Base-by-base conservation (phyloP, 2,329 filamentous ascomycete genomes). In the Nothomitra cinnamomea region DNA sequence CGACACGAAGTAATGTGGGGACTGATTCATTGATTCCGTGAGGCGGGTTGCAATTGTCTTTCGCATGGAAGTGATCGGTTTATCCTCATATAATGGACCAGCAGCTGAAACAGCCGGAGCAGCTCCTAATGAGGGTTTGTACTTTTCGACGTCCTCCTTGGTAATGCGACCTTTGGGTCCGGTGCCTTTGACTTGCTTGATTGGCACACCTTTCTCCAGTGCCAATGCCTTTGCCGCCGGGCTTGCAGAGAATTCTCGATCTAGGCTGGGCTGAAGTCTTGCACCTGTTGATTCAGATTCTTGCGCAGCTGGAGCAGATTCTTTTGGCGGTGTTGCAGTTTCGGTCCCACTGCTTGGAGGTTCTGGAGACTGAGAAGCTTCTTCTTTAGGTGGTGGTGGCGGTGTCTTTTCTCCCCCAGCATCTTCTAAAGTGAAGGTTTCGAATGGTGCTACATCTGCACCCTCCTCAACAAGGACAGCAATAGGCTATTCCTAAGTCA, bases 1-100 rank as follows among this genome's bases (percentile, higher is more conserved):
- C 63, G 87, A 87, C 64, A 98, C 90, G 68, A 90, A 98, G 80
- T 94, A 98, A 78, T 96, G 92, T 57, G 92, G 92, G 78, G 95
- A 96, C 72, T 90, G 83, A 70, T 85, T 80, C 69, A 87, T 78
- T 43, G 90, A 96, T 73, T 95, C 78, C 65, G 83, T 82, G 56
- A 98, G 85, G 62, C 92, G 87, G 70, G 73, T 81, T 69, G 92
- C 92, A 68, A 98, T 98, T 60, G 86, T 89, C 81, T 95, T 96
- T 76, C 92, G 89, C 92, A 98, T 98, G 68, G 85, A 84, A 64
- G 77, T 84, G 61, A 89, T 79, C 58, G 88, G 86, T 57, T 79
- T 79, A 66, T 98, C 92, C 70, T 88, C 82, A 71, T 85, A 96
- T 56, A 77, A 71, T 71, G 52, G 45, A n/a, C 28, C 45, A 21